Conservation (phyloP, 2,329 filamentous ascomycete species). For the Elsinoe australis region DNA sequence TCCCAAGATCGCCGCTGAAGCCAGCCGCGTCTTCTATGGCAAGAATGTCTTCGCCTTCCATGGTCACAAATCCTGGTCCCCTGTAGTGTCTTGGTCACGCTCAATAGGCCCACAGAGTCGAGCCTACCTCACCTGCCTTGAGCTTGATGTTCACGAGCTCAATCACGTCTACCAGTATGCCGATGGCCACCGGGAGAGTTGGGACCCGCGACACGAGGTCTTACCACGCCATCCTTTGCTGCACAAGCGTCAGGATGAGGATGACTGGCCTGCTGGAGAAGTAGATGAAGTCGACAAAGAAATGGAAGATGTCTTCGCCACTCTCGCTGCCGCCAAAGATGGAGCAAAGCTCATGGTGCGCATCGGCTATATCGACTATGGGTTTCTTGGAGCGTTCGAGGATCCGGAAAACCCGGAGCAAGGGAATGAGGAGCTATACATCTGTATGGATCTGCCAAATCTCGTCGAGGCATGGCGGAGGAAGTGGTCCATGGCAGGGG, state of each 20-base stretch:
- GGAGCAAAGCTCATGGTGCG: too few species aligned
- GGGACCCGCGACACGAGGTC: too few species aligned
- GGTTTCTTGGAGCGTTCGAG: not conserved
- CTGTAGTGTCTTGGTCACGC: not conserved
- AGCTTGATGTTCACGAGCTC: not conserved
- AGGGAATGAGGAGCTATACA: not conserved
- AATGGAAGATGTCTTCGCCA: constrained; percentile 1
- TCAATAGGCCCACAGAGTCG: not conserved
- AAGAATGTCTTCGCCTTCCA: not conserved
- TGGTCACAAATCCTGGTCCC: not conserved
- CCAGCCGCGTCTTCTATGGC: not conserved
- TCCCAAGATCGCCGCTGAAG: not conserved
- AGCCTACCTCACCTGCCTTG: not conserved
- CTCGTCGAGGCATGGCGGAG: not conserved
- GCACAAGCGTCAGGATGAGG: not conserved
- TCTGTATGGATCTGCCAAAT: not conserved
- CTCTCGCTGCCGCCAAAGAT: too few species aligned
- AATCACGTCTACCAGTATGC: not conserved
- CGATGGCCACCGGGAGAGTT: not conserved
- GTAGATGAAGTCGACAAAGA: not conserved
- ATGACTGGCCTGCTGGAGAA: not conserved
- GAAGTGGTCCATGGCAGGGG: not conserved
- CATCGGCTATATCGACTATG: too few species aligned
- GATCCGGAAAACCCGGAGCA: not conserved
- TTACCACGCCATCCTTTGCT: not conserved